Percentiles rank a stretch among this genome's conserved stretches.
Conservation (phyloP, 2,329 filamentous ascomycete genomes). For the Neodidymelliopsis sp. region DNA sequence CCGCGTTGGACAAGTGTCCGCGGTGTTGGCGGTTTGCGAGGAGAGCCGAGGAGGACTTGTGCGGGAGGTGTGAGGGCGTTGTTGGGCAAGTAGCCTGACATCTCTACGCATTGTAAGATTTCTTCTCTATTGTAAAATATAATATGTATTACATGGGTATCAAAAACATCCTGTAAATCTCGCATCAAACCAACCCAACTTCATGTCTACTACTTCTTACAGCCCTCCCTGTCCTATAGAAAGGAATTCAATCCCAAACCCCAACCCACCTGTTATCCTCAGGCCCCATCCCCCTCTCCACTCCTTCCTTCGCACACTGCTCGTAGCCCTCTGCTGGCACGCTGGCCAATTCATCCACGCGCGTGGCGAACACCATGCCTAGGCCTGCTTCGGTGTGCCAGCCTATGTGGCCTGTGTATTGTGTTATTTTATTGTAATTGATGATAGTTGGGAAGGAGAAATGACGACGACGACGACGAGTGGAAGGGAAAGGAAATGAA, state of each 20-base stretch:
- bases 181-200: background rate
- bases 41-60: constrained; percentile 70
- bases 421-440: too few relatives aligned
- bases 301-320: constrained; percentile 57
- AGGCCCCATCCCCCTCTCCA: constrained; percentile 55
- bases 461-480: too few relatives aligned
- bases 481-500: too few relatives aligned
- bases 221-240: background rate
- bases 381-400: constrained; percentile 55
- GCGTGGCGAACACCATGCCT: constrained; percentile 65
- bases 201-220: background rate
- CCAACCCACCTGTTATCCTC: constrained; percentile 59
- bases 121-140: background rate
- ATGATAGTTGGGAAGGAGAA: too few relatives aligned
- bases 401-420: constrained; percentile 80
- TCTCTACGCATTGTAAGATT: background rate
- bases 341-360: constrained; percentile 56
- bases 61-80: constrained; percentile 74
- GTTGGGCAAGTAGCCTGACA: constrained; percentile 53
- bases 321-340: constrained; percentile 56
- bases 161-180: background rate
- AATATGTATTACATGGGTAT: background rate
- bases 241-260: constrained; percentile 9
- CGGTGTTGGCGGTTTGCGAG: constrained; percentile 90
- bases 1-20: constrained; percentile 73